These are phyloP conservation scores for Psilocybe subaeruginosa DNA, from an alignment of 768 basidiomycete species.

Conservation along the genomic window DNA sequence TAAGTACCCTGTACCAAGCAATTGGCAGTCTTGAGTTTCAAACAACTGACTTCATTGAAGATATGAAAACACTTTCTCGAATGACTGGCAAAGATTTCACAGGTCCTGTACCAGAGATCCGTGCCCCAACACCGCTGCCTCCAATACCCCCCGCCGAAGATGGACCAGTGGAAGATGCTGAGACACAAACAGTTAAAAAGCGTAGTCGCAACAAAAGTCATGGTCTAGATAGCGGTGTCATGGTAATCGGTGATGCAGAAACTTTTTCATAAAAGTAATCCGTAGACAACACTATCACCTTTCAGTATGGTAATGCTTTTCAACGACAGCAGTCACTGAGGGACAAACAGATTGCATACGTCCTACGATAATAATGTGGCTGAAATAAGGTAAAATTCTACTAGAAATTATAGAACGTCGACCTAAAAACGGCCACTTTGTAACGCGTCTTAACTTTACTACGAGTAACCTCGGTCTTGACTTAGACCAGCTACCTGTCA, in stretches of 20 bases:
- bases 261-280: conserved; percentile 20
- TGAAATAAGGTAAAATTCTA: too few relatives aligned
- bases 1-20: conserved; percentile 30
- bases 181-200: conserved; percentile 26
- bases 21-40: not conserved
- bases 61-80: conserved; percentile 71
- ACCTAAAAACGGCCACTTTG: too few relatives aligned
- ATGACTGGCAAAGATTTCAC: conserved; percentile 89
- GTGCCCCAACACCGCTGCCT: conserved; percentile 37
- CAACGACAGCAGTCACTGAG: not conserved
- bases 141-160: conserved; percentile 19
- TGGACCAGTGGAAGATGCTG: conserved; percentile 10
- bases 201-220: conserved; percentile 29
- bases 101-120: conserved; percentile 76
- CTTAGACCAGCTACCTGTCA: too few relatives aligned
- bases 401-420: too few relatives aligned
- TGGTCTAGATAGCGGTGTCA: conserved; percentile 33
- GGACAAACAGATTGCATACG: too few relatives aligned
- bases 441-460: too few relatives aligned
- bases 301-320: not conserved
- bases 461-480: too few relatives aligned
- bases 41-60: conserved; percentile 34
- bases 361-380: too few relatives aligned
- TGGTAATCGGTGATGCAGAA: conserved; percentile 41
- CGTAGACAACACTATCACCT: not conserved